A percentile compares a stretch with the other conserved stretches of the same genome.
phyloP scores from a whole-genome alignment of 352 stramenopile genomes.

The Pythium pectinolyticum region DNA sequence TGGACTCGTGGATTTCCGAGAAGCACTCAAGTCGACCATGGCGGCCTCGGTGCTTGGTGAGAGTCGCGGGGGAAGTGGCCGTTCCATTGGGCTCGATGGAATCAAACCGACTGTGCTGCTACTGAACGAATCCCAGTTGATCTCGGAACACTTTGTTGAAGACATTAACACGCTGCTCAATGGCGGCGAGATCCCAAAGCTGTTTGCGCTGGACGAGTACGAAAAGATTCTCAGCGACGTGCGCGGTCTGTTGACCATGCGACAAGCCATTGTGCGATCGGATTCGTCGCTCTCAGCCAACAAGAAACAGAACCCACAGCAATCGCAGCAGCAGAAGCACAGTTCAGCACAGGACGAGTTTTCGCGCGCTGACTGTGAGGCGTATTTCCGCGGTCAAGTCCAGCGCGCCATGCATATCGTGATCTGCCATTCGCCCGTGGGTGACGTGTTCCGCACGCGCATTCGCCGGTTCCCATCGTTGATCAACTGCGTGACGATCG shows the following conservation, averaged over 20 bases:
- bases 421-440: conserved; percentile 87
- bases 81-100: neutral
- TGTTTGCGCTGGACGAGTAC: conserved; percentile 84
- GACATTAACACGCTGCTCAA: conserved; percentile 90
- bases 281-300: neutral
- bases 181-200: conserved; percentile 80
- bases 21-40: conserved; percentile 83
- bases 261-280: conserved; percentile 1
- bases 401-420: conserved; percentile 89
- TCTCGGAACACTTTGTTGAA: conserved; percentile 82
- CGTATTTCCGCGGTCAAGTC: conserved; percentile 78
- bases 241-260: conserved; percentile 32
- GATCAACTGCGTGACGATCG: conserved; percentile 93
- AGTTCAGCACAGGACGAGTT: conserved; percentile 18
- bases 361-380: conserved; percentile 70
- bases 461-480: conserved; percentile 92
- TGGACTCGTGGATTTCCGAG: conserved; percentile 79
- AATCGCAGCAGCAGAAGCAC: conserved; percentile 9
- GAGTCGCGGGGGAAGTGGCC: neutral
- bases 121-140: conserved; percentile 82
- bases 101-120: conserved; percentile 64
- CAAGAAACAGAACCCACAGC: no score
- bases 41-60: conserved; percentile 42
- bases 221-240: conserved; percentile 78
- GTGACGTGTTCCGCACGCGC: conserved; percentile 75